A percentile compares a stretch with the other conserved stretches of the same genome.
phyloP scores from a whole-genome alignment of 768 basidiomycete species.

The Daedaleopsis sinensis region DNA sequence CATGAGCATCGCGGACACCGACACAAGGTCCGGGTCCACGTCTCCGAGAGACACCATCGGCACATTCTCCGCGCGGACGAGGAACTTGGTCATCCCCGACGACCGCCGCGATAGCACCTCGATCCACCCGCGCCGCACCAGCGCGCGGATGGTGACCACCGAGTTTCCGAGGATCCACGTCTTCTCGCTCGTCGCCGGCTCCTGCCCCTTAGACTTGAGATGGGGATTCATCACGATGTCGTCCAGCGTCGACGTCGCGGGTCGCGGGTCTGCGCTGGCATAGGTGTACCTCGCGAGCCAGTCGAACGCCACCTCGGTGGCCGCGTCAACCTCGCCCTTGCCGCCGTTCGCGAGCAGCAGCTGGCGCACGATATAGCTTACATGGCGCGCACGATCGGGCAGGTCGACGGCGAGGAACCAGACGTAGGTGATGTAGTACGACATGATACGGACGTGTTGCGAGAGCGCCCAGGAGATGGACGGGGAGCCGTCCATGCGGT shows the following conservation, averaged over 20 bases:
- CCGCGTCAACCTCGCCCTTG: conserved; percentile 74
- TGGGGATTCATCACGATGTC: conserved; percentile 75
- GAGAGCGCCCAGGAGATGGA: conserved; percentile 84
- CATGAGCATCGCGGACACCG: conserved; percentile 71
- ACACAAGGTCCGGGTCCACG: conserved; percentile 76
- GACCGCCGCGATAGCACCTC: conserved; percentile 84
- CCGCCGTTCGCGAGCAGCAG: conserved; percentile 86
- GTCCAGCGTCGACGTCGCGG: conserved; percentile 75
- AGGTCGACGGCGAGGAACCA: conserved; percentile 94
- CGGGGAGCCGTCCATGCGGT: conserved; percentile 57
- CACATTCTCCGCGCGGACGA: conserved; percentile 87
- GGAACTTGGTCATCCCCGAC: conserved; percentile 84
- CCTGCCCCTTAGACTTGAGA: conserved; percentile 31
- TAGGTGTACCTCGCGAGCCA: conserved; percentile 96
- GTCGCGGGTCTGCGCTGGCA: conserved; percentile 90
- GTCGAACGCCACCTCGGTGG: conserved; percentile 96
- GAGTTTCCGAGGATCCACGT: conserved; percentile 88
- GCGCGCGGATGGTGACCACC: conserved; percentile 77
- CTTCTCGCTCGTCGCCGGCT: conserved; percentile 58
- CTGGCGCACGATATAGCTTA: conserved; percentile 85
- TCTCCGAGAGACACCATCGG: conserved; percentile 86
- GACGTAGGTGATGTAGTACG: conserved; percentile 88
- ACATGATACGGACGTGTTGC: conserved; percentile 88
- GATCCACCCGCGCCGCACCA: conserved; percentile 82
- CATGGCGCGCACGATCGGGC: conserved; percentile 76